phyloP scores from a whole-genome alignment of 192 early-diverging fungal species.

The Podila verticillata region DNA sequence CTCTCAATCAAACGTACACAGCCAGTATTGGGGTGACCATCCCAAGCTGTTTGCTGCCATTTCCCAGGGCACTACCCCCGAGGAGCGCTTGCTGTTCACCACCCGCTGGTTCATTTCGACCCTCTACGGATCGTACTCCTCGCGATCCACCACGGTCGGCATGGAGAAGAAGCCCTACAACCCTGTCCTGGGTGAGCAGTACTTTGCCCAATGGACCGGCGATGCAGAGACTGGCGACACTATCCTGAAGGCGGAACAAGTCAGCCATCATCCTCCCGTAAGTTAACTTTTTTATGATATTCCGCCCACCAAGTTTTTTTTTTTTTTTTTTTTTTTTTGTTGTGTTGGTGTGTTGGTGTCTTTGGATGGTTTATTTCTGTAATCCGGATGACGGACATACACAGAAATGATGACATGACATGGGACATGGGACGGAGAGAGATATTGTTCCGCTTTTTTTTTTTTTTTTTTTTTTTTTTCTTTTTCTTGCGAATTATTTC shows the following conservation, averaged over 20 bases:
- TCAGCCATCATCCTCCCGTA: conserved; percentile 63
- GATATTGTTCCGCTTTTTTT: background rate
- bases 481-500: background rate
- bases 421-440: background rate
- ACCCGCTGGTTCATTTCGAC: conserved; percentile 84
- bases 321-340: background rate
- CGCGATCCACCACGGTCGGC: conserved; percentile 73
- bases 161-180: conserved; percentile 87
- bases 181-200: conserved; percentile 62
- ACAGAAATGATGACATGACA: too few relatives aligned
- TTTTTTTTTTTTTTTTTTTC: conserved; percentile 14
- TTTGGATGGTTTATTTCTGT: background rate
- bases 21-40: conserved; percentile 68
- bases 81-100: conserved; percentile 74
- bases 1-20: conserved; percentile 10
- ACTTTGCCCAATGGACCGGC: conserved; percentile 57
- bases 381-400: background rate
- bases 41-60: conserved; percentile 75
- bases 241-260: conserved; percentile 56
- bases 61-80: conserved; percentile 61
- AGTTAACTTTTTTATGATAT: conserved; percentile 54
- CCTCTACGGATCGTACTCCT: conserved; percentile 80
- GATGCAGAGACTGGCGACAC: conserved; percentile 50
- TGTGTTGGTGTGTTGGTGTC: background rate
- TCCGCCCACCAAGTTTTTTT: background rate